Percentiles rank a stretch among this genome's conserved stretches.
Evolutionary conservation across 495 filamentous ascomycete species (phyloP).

Genomic region (Sporormia fimetaria): DNA sequence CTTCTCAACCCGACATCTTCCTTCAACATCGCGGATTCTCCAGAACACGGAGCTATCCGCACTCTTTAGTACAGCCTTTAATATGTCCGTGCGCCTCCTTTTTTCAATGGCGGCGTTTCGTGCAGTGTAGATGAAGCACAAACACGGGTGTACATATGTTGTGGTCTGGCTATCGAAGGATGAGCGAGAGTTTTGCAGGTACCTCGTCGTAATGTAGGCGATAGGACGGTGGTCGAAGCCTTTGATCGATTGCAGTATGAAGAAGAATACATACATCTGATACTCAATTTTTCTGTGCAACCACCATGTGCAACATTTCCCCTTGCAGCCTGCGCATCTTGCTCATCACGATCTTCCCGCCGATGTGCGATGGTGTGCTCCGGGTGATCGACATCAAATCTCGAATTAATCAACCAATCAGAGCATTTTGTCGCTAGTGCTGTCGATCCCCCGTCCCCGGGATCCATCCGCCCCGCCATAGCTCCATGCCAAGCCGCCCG

Average conservation of each 20-base stretch:
- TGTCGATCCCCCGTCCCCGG: conserved; percentile 7
- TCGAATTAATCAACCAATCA: conserved; percentile 9
- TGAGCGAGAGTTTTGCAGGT: conserved; percentile 10
- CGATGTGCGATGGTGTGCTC: no score
- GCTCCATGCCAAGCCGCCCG: no score
- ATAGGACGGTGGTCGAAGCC: conserved; percentile 7
- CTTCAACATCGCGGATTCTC: neutral
- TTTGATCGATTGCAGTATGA: conserved; percentile 10
- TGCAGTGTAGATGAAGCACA: conserved; percentile 19
- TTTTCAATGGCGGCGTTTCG: conserved; percentile 15
- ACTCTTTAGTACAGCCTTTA: conserved; percentile 10
- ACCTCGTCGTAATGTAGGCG: conserved; percentile 24
- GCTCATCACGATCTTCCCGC: neutral
- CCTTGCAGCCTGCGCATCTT: neutral
- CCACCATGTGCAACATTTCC: neutral
- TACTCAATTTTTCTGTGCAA: neutral
- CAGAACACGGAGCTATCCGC: conserved; percentile 9
- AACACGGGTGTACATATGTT: conserved; percentile 12
- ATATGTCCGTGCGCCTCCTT: conserved; percentile 17
- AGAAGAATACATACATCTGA: conserved; percentile 11
- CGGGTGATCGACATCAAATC: neutral
- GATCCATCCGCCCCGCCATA: conserved; percentile 14
- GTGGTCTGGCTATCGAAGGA: neutral
- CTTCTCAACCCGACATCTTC: conserved; percentile 8
- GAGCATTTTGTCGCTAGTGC: neutral